These are phyloP conservation scores for Aspergillus saccharolyticus DNA, from an alignment of 495 filamentous ascomycete species.

Conservation along the genomic window DNA sequence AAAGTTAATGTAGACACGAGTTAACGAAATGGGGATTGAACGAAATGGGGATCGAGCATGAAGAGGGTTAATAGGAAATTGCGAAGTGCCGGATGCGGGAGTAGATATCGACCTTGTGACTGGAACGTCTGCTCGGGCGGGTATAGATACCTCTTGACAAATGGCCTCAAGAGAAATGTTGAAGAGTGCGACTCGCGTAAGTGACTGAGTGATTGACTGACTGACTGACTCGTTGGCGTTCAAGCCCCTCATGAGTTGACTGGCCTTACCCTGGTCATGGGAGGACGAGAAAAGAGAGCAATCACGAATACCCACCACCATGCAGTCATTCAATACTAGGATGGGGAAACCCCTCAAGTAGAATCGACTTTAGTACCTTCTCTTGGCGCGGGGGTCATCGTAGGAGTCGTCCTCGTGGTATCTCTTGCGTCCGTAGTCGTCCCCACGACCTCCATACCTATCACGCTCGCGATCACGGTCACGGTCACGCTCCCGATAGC, in stretches of 20 bases:
- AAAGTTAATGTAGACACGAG: constrained; percentile 20
- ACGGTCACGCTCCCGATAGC: constrained; percentile 50
- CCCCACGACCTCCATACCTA: constrained; percentile 54
- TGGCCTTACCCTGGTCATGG: constrained; percentile 56
- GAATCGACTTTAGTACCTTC: constrained; percentile 59
- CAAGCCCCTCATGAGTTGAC: background rate
- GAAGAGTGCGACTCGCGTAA: constrained; percentile 17
- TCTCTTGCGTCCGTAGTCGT: constrained; percentile 55
- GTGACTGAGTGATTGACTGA: constrained; percentile 5
- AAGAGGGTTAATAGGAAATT: constrained; percentile 3
- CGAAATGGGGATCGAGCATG: constrained; percentile 14
- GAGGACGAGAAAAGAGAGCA: constrained; percentile 37
- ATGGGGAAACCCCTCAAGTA: constrained; percentile 16
- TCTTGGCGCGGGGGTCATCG: constrained; percentile 73
- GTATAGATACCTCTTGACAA: constrained; percentile 8
- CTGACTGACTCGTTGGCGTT: background rate
- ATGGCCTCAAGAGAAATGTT: constrained; percentile 2
- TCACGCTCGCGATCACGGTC: constrained; percentile 50
- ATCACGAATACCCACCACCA: constrained; percentile 49
- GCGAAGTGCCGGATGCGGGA: constrained; percentile 7
- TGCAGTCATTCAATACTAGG: constrained; percentile 28
- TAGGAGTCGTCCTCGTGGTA: constrained; percentile 55
- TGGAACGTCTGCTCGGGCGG: background rate
- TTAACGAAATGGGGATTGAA: constrained; percentile 15
- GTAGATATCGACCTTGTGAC: constrained; percentile 7